Base-by-base conservation (phyloP, 225 moss, liverwort and hornwort genomes). In the Neckera pumila region DNA sequence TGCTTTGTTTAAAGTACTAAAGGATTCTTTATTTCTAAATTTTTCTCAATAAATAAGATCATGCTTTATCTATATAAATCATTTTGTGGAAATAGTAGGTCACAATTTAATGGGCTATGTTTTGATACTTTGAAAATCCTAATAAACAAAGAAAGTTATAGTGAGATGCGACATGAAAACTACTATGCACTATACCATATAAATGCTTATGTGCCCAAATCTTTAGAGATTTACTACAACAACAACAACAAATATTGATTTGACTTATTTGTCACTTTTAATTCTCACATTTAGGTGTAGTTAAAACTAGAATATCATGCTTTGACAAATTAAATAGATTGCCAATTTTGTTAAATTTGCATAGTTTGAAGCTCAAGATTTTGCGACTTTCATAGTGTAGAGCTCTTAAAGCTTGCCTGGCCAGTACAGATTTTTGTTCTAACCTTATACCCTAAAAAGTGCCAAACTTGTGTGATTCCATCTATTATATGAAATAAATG, bases 231-330 rank as follows among this genome's bases (percentile, higher is more conserved):
- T 71, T 17, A 17, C 0, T 27, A n/a, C 7, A 38, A 17, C 28
- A 40, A 70, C 40, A 27, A 70, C 5, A 43, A n/a, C n/a, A 51
- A 76, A 51, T 21, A 76, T 34, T 3, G 22, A 34, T 53, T 51
- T 76, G 6, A 28, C 9, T 34, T 76, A 53, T 14, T 51, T 49
- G 2, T 76, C 51, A 76, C 9, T 34, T 22, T 20, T 13, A 34
- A 3, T 13, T 20, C 5, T 8, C 3, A 45, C 33, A 51, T 34
- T 34, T 0, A 3, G 1, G 2, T 45, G 11, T 0, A 18, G 1
- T 47, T 31, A 30, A 47, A 30, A 18, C 18, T 13, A 21, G 3
- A 3, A 2, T 33, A 51, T 76, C 2, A 22, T 4, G 0, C 53
- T 23, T 34, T 53, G 74, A 53, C 8, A 53, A 22, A 36, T 6